Evolutionary conservation across 176 grass and related monocot genomes (phyloP), one percentile per base, ranked within the genome.

Genomic region (Juncus inflexus): DNA sequence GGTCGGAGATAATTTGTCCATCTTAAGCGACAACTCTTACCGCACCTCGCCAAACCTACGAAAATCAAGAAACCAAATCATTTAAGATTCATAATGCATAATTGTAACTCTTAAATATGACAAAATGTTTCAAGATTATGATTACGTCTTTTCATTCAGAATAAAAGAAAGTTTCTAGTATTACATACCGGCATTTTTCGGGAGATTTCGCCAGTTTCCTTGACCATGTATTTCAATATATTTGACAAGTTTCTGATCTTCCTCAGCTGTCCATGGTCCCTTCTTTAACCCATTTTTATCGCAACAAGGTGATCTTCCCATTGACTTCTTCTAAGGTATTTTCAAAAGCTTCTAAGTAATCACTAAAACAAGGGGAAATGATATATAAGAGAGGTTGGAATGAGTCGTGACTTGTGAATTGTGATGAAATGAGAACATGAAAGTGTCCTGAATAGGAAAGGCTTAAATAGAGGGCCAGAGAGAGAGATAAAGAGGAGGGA

Each of bases 21-120:
- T 51, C 94, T 82, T 43, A 99, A 85, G 45, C 94, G 89, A 80
- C 94, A 99, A 61, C 94, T 99, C 89, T 99, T 99, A 36, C 94
- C 94, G 52, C 94, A 99, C 73, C 94, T 87, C 41, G 86, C 80
- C 1, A 99, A 72, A 14, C 76, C 94, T 99, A 76, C 54, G 9
- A 0, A 64, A 37, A 8, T 9, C 3, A 10, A 40, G 4, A 35
- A 40, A 37, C 40, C 43, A 9, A 47, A 47, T 47, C 43, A 2
- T 47, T 47, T 47, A 5, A 47, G 9, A 9, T 47, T 47, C 43
- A 9, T 9, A 47, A 28, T 28, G 19, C 19, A 28, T 28, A 47
- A 47, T 47, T 9, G 43, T 41, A 38, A 28, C 2, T 39, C 15
- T 28, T 62, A 4, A 42, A 56, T 14, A 38, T 38, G 37, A 39